Evolutionary conservation across 805 yeast species (phyloP), one percentile per base, ranked within the genome.

Genomic region (Isabelozyma gotoi): DNA sequence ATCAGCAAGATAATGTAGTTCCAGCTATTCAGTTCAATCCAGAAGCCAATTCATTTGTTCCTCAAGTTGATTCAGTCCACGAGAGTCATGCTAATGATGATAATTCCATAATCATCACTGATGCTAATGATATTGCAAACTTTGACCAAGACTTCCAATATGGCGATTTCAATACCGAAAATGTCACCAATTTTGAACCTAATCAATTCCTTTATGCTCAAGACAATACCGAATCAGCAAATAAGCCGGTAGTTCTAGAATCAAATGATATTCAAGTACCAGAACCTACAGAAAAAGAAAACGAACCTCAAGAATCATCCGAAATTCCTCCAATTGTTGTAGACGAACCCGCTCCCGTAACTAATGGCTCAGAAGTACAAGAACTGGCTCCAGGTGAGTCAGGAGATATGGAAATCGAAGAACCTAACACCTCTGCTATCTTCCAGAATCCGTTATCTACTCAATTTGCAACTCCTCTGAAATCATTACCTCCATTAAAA

Each of bases 401-500:
- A 15, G 19, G 15, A n/a, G 39, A 36, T 14, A 36, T 36, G 39
- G 39, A 36, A 8, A 16, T 36, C 8, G 39, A 36, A 3, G 39
- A 36, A 15, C 29, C 39, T 7, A 36, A 36, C 18, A 36, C 39
- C 29, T 36, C 39, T n/a, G 31, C 39, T 10, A 24, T 36, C 5
- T 33, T 33, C 19, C 18, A 32, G 14, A 17, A 29, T 11, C 36
- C 32, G 15, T 16, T 24, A 3, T 36, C 39, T 21, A 44, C 43
- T 32, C 57, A 49, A 34, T 62, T 65, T 43, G 61, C 72, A 18
- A 71, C 76, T 16, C 76, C 76, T 0, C 65, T 63, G 59, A 71
- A 70, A 46, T 54, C 62, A 19, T 58, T 71, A 21, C 76, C 75
- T 1, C 66, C 76, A 5, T 53, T 71, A 19, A 71, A 71, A 48